These are phyloP conservation scores for Prunus yedoensis DNA, from an alignment of 331 rosid genomes.

Conservation along the genomic window DNA sequence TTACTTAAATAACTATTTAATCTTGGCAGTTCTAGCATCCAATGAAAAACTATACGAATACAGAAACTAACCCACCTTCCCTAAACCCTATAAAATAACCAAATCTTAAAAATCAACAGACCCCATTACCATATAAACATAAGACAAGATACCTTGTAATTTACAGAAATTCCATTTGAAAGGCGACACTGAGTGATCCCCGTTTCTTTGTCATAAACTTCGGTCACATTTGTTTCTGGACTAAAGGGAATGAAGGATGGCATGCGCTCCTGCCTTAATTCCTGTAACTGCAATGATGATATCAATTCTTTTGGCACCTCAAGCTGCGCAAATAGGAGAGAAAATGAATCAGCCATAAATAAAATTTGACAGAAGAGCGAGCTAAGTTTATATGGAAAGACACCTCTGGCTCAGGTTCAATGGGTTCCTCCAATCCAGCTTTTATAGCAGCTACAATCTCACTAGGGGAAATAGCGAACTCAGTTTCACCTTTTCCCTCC, in stretches of 20 bases:
- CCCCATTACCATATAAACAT: conserved; percentile 24
- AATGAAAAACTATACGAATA: not conserved
- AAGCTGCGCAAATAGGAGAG: conserved; percentile 53
- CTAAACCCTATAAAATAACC: not conserved
- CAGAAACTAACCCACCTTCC: not conserved
- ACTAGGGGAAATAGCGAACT: conserved; percentile 76
- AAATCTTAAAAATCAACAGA: not conserved
- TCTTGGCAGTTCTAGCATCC: not conserved
- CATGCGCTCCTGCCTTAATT: conserved; percentile 56
- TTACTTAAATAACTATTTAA: too few relatives aligned
- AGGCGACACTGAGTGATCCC: conserved; percentile 82
- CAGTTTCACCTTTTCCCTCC: conserved; percentile 85
- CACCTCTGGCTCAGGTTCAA: conserved; percentile 96
- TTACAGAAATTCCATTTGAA: conserved; percentile 88
- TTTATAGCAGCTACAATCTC: conserved; percentile 83
- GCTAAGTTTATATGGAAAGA: conserved; percentile 6
- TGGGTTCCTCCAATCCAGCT: conserved; percentile 78
- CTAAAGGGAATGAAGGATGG: conserved; percentile 71
- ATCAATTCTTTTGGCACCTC: conserved; percentile 95
- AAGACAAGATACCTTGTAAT: conserved; percentile 70
- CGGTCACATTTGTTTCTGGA: conserved; percentile 52
- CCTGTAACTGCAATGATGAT: conserved; percentile 62
- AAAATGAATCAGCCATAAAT: conserved; percentile 24
- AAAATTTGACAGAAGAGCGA: not conserved
- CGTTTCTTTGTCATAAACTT: conserved; percentile 80